These are phyloP conservation scores for Sextonia rubra DNA, from an alignment of 164 flowering plant species.

Conservation along the genomic window DNA sequence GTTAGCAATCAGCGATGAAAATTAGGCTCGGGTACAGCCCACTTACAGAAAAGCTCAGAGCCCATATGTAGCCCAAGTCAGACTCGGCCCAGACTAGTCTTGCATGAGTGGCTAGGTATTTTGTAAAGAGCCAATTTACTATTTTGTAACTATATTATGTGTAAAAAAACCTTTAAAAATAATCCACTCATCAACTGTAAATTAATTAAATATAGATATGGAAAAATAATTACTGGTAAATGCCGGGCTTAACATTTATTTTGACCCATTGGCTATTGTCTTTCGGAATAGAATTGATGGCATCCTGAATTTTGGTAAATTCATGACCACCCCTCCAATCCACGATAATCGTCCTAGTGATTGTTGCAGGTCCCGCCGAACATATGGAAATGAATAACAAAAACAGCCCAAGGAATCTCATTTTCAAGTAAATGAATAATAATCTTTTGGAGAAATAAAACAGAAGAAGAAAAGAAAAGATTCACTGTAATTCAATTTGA, in stretches of 20 bases:
- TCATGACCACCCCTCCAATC: constrained; percentile 14
- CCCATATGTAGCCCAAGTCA: too few species aligned
- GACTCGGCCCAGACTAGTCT: too few species aligned
- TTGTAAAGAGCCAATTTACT: too few species aligned
- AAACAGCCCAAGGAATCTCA: not conserved
- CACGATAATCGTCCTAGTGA: constrained; percentile 11
- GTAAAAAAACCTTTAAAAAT: too few species aligned
- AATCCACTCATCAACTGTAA: too few species aligned
- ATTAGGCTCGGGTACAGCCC: too few species aligned
- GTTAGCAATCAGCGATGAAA: too few species aligned
- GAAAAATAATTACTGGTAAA: constrained; percentile 11
- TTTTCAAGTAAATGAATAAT: not conserved
- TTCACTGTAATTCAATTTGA: not conserved
- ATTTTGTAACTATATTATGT: too few species aligned
- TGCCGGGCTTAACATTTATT: constrained; percentile 10
- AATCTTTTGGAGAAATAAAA: not conserved
- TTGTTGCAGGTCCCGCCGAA: not conserved
- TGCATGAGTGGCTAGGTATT: too few species aligned
- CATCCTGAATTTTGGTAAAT: constrained; percentile 21
- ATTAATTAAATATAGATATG: too few species aligned
- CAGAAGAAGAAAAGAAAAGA: not conserved
- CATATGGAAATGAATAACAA: not conserved
- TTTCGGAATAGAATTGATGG: constrained; percentile 22
- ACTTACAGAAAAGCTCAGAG: too few species aligned
- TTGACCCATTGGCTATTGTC: constrained; percentile 17